phyloP scores from a whole-genome alignment of 2,329 filamentous ascomycete genomes.

The Pseudocercospora macadamiae region DNA sequence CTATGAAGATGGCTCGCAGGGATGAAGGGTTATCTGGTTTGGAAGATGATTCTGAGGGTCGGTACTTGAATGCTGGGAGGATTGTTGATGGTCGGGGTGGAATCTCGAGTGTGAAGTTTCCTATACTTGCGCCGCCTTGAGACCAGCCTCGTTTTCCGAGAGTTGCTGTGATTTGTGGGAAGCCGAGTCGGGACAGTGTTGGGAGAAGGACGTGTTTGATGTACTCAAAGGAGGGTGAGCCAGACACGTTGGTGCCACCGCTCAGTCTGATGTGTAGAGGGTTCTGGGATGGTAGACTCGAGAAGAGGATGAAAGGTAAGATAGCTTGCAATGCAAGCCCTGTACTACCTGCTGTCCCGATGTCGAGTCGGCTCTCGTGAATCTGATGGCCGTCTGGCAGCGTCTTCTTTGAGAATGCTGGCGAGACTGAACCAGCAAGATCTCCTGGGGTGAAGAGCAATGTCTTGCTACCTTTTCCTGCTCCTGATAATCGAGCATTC shows the following conservation, averaged over 20 bases:
- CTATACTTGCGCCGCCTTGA: slow-evolving; percentile 49
- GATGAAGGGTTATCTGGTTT: slow-evolving; percentile 20
- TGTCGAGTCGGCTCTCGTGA: slow-evolving; percentile 45
- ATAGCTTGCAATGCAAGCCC: slow-evolving; percentile 62
- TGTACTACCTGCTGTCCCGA: slow-evolving; percentile 56
- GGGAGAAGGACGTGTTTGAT: slow-evolving; percentile 59
- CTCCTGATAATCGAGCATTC: slow-evolving; percentile 47
- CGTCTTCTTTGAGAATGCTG: slow-evolving; percentile 27
- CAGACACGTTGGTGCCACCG: slow-evolving; percentile 62
- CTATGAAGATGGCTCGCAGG: slow-evolving; percentile 43
- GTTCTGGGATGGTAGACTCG: slow-evolving; percentile 19
- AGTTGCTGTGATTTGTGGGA: slow-evolving; percentile 49
- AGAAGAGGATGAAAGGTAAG: slow-evolving; percentile 60
- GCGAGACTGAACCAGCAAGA: slow-evolving; percentile 13
- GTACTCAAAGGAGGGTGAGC: slow-evolving; percentile 61
- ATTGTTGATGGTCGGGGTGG: slow-evolving; percentile 40
- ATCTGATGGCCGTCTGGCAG: slow-evolving; percentile 23
- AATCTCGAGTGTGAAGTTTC: slow-evolving; percentile 54
- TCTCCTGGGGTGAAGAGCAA: slow-evolving; percentile 44
- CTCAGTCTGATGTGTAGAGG: slow-evolving; percentile 49
- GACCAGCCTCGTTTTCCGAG: slow-evolving; percentile 59
- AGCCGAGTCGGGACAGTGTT: slow-evolving; percentile 54
- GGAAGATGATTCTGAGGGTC: background rate
- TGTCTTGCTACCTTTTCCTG: slow-evolving; percentile 47
- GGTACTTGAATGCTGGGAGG: slow-evolving; percentile 44